These are phyloP conservation scores for Inga leiocalycina DNA, from an alignment of 306 rosid species.

Conservation along the genomic window DNA sequence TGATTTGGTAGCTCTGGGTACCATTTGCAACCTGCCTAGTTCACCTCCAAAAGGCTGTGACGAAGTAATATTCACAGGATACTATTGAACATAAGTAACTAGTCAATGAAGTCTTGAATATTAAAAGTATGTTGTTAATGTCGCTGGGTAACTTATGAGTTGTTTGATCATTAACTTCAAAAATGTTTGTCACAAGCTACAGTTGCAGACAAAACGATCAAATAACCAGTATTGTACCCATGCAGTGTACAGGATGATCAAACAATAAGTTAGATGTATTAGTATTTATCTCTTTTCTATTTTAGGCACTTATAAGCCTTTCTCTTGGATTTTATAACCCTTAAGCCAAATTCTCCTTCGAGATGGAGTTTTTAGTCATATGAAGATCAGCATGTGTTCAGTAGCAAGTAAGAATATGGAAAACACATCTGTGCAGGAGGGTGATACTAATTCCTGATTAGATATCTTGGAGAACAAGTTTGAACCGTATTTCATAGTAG, in stretches of 20 bases:
- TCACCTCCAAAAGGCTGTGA: conserved; percentile 11
- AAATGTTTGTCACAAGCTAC: conserved; percentile 16
- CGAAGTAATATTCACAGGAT: neutral
- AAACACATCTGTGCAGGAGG: neutral
- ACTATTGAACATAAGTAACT: conserved; percentile 2
- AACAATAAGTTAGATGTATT: neutral
- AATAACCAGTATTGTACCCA: neutral
- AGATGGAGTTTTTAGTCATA: neutral
- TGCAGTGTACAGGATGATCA: neutral
- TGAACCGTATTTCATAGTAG: conserved; percentile 8
- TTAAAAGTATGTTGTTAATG: neutral
- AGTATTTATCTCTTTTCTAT: neutral
- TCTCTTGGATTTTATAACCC: neutral
- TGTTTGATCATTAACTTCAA: neutral
- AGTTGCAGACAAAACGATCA: neutral
- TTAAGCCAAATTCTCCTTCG: neutral
- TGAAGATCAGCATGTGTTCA: conserved; percentile 13
- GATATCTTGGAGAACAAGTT: neutral
- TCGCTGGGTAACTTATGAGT: conserved; percentile 8
- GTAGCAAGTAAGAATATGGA: neutral
- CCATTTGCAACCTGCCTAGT: conserved; percentile 16
- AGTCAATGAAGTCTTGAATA: neutral
- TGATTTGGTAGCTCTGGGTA: neutral
- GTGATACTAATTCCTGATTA: conserved; percentile 5
- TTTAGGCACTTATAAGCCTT: neutral